A percentile compares a stretch with the other conserved stretches of the same genome.
Conservation (phyloP, 805 yeast genomes). For the Lipomyces anomalus region DNA sequence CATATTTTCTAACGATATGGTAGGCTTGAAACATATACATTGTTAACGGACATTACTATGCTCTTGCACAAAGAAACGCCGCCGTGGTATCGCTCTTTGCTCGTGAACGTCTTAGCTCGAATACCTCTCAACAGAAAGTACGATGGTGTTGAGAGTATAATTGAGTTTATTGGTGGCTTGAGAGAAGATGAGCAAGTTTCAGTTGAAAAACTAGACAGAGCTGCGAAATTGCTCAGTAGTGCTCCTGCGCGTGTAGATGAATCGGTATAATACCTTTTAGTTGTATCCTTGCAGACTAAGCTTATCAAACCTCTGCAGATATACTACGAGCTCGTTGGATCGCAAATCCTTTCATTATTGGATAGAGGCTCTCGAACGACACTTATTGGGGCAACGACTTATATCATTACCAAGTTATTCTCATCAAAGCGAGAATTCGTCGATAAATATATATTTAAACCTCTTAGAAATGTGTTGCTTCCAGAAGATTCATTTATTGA, state of each 20-base stretch:
- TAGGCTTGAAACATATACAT: conserved; percentile 53
- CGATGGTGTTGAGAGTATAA: conserved; percentile 66
- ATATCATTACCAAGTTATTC: conserved; percentile 45
- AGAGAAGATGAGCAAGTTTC: conserved; percentile 67
- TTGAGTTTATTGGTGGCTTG: conserved; percentile 72
- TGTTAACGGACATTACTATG: conserved; percentile 56
- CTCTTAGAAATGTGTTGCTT: conserved; percentile 4
- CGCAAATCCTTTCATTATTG: conserved; percentile 49
- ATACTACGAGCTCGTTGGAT: conserved; percentile 56
- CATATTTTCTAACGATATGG: too few relatives aligned
- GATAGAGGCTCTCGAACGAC: conserved; percentile 55
- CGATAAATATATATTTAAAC: conserved; percentile 51
- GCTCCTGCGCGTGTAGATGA: conserved; percentile 52
- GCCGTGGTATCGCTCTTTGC: conserved; percentile 41
- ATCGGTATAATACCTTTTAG: too few relatives aligned
- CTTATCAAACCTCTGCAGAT: too few relatives aligned
- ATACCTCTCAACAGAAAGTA: conserved; percentile 50
- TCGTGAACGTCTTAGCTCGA: conserved; percentile 46
- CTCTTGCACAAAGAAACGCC: conserved; percentile 48
- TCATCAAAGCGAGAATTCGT: conserved; percentile 39
- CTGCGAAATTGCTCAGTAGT: conserved; percentile 56
- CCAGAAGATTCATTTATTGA: conserved; percentile 1
- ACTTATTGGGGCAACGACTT: conserved; percentile 41
- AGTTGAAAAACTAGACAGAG: conserved; percentile 58
- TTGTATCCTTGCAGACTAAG: too few relatives aligned